Evolutionary conservation across 805 yeast species (phyloP), one percentile per base, ranked within the genome.

Genomic region (Starmerella potacharoeniae): DNA sequence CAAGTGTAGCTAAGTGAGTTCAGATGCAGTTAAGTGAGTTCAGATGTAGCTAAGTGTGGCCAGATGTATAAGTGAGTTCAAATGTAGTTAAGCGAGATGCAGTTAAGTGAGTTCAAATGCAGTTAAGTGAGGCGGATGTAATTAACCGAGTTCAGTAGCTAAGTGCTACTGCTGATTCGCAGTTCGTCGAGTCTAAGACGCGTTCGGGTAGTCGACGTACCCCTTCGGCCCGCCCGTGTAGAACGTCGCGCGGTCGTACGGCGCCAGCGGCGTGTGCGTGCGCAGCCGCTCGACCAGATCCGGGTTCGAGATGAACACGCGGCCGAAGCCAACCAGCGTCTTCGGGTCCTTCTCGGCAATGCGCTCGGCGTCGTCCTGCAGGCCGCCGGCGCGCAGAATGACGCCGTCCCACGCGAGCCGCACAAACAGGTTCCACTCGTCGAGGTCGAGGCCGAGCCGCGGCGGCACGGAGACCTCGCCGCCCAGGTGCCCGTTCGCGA

Each of bases 231-330:
- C 68, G 22, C 65, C 63, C 14, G 66, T 58, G 63, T 79, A 81
- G 67, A 80, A 80, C 9, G 77, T 72, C 16, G 60, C 55, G 63
- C 82, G 72, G 63, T 78, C 72, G 62, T 79, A 80, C 35, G 66
- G 59, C 56, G 69, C 71, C 55, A 78, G 65, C 45, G 73, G 72
- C 39, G 65, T 52, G 33, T 73, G 74, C 34, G 75, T 65, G 57
- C 70, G 66, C 42, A 80, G 54, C 57, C 80, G 69, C n/a, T 67
- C 61, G 17, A 73, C 75, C 36, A 81, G 63, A 62, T 81, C 84
- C 1, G 84, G 83, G 67, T 80, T 80, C 34, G 81, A 66, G 49
- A 77, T 73, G 65, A 73, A 79, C 55, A 66, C 69, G 58, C 83
- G 73, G 34, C 82, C 82, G 56, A 71, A 65, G 1, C 73, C 78